Evolutionary conservation across 768 basidiomycete species (phyloP).

Genomic region (Tylopilus subfusipes): DNA sequence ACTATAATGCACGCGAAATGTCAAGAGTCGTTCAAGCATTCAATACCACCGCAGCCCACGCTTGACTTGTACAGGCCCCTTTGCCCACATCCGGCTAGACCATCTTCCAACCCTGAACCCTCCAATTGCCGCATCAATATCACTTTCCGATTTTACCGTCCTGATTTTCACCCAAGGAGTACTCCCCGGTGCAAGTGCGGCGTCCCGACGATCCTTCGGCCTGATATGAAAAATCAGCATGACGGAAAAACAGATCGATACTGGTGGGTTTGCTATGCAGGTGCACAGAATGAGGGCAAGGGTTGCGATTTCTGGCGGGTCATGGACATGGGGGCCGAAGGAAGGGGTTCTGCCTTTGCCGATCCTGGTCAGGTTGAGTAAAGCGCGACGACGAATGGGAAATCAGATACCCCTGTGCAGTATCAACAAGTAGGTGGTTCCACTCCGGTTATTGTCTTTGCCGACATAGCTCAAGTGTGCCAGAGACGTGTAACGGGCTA

Average conservation of each 20-base stretch:
- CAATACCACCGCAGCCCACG: conserved; percentile 64
- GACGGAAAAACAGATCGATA: conserved; percentile 55
- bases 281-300: conserved; percentile 80
- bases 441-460: not conserved
- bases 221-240: conserved; percentile 75
- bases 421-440: conserved; percentile 2
- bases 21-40: conserved; percentile 81
- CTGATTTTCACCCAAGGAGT: conserved; percentile 65
- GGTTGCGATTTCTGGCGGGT: conserved; percentile 74
- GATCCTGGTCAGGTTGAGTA: conserved; percentile 10
- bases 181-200: conserved; percentile 74
- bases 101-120: conserved; percentile 33
- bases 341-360: conserved; percentile 48
- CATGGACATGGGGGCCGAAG: conserved; percentile 67
- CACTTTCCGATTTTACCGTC: conserved; percentile 83
- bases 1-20: conserved; percentile 86
- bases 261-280: conserved; percentile 77
- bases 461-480: not conserved
- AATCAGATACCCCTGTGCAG: not conserved
- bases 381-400: not conserved
- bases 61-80: conserved; percentile 72
- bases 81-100: conserved; percentile 35
- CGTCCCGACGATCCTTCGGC: conserved; percentile 63
- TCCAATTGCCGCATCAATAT: conserved; percentile 78
- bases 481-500: not conserved